Conservation (phyloP, 2,329 filamentous ascomycete genomes). For the Cladosporium sp. region DNA sequence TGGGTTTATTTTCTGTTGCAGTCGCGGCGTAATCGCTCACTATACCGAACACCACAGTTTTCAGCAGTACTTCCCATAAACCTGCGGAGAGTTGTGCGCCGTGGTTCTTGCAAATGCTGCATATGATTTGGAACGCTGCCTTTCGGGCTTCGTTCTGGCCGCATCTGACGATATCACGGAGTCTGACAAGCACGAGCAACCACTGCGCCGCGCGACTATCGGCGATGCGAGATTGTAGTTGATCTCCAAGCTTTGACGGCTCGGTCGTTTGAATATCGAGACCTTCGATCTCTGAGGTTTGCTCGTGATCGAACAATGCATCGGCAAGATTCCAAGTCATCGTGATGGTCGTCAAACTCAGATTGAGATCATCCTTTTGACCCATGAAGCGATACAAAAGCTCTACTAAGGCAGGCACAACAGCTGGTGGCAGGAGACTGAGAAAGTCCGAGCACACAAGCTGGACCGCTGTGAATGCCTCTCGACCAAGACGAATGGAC, state of each 20-base stretch:
- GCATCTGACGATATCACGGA: conserved; percentile 69
- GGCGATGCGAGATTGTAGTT: background rate
- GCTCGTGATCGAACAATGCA: conserved; percentile 43
- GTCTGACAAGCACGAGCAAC: conserved; percentile 68
- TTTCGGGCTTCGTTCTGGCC: conserved; percentile 72
- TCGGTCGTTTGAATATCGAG: background rate
- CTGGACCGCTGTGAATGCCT: conserved; percentile 84
- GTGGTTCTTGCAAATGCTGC: conserved; percentile 89
- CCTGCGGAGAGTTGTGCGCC: conserved; percentile 73
- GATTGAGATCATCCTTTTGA: conserved; percentile 89
- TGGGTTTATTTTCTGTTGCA: conserved; percentile 12
- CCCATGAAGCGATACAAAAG: conserved; percentile 85
- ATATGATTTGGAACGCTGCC: conserved; percentile 83
- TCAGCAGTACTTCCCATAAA: conserved; percentile 80
- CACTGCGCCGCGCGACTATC: conserved; percentile 58
- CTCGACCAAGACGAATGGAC: conserved; percentile 73
- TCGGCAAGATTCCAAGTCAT: conserved; percentile 97
- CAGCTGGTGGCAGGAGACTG: conserved; percentile 61
- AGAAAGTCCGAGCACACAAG: conserved; percentile 95
- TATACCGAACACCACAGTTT: conserved; percentile 75
- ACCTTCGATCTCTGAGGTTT: conserved; percentile 1
- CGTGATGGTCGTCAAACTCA: conserved; percentile 90
- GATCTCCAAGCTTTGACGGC: background rate
- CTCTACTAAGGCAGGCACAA: conserved; percentile 77
- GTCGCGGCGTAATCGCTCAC: conserved; percentile 35